Conservation (phyloP, 176 grass and related monocot species). For the Hsuehochloa calcarea region DNA sequence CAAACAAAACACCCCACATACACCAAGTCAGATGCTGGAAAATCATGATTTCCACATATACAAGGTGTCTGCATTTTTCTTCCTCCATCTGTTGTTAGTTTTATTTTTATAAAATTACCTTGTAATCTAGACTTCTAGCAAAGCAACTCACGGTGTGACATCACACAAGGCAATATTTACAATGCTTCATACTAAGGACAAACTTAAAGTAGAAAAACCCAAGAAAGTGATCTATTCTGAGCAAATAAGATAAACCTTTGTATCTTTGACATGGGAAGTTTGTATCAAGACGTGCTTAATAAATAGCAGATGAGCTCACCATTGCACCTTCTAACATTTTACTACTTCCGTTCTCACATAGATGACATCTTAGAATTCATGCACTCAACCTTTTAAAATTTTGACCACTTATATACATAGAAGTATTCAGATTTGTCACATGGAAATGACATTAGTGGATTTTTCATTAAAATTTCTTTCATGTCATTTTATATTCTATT, state of each 20-base stretch:
- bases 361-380: not conserved
- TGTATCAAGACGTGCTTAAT: not conserved
- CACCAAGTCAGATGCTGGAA: not conserved
- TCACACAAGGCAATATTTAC: not conserved
- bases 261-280: not conserved
- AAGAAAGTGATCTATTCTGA: not conserved
- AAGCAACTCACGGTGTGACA: not conserved
- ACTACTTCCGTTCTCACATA: not conserved
- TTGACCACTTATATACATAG: not conserved
- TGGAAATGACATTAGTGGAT: not conserved
- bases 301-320: not conserved
- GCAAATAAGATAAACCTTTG: slow-evolving; percentile 10
- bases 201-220: not conserved
- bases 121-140: not conserved
- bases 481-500: not conserved
- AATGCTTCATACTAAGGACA: too few relatives aligned
- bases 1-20: not conserved
- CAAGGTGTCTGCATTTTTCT: not conserved
- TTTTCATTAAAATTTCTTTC: not conserved
- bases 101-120: not conserved
- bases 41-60: not conserved
- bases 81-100: not conserved
- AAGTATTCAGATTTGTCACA: not conserved
- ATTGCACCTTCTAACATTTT: slow-evolving; percentile 3
- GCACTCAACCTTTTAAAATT: not conserved